Percentiles rank a stretch among this genome's conserved stretches.
Conservation (phyloP, 805 yeast species). For the Saccharomyces paradoxus region DNA sequence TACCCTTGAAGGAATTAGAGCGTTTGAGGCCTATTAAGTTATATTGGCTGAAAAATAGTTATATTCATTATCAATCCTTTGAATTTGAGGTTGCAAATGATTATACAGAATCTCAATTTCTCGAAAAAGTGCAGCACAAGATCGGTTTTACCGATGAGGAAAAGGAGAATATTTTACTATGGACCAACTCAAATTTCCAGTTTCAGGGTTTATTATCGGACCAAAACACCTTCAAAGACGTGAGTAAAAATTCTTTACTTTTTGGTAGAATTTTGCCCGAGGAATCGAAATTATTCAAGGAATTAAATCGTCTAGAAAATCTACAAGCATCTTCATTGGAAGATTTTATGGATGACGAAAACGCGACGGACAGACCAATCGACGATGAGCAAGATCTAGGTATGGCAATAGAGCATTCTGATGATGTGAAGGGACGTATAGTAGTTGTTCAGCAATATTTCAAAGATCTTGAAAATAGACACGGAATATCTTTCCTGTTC, state of each 20-base stretch:
- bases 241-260: constrained; percentile 33
- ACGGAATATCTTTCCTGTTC: constrained; percentile 82
- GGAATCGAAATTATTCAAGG: constrained; percentile 24
- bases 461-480: constrained; percentile 55
- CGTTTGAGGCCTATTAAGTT: constrained; percentile 58
- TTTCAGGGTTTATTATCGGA: constrained; percentile 32
- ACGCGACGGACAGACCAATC: constrained; percentile 14
- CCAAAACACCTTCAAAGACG: constrained; percentile 33
- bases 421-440: constrained; percentile 32
- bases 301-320: constrained; percentile 11
- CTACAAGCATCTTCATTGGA: not conserved
- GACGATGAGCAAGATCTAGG: constrained; percentile 20
- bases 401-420: constrained; percentile 14
- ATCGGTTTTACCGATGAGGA: constrained; percentile 43
- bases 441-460: constrained; percentile 71
- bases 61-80: constrained; percentile 57
- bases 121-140: constrained; percentile 49
- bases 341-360: constrained; percentile 1
- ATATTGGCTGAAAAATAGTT: constrained; percentile 65
- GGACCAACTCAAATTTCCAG: constrained; percentile 40
- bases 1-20: constrained; percentile 71
- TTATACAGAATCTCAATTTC: constrained; percentile 46
- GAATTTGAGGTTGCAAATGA: constrained; percentile 64
- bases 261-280: constrained; percentile 44
- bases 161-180: constrained; percentile 42